Conservation (phyloP, 2,329 filamentous ascomycete species). For the Capronia coronata region DNA sequence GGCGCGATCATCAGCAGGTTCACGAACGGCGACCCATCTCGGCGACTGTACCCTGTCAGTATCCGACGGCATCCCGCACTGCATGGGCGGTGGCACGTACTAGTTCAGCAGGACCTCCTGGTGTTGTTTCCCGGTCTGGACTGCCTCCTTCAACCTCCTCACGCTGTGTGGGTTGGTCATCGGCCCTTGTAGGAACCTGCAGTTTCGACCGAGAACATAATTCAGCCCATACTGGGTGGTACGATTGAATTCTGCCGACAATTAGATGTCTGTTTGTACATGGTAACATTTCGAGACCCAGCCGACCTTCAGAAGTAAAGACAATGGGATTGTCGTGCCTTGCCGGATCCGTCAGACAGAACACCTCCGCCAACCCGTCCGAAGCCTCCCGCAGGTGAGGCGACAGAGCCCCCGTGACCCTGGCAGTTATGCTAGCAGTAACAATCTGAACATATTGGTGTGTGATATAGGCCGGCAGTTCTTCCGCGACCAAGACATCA, state of each 20-base stretch:
- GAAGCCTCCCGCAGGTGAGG: constrained; percentile 60
- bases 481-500: constrained; percentile 57
- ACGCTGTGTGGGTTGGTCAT: constrained; percentile 60
- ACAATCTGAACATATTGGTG: constrained; percentile 63
- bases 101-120: constrained; percentile 73
- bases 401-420: constrained; percentile 62
- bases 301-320: constrained; percentile 64
- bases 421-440: constrained; percentile 60
- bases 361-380: constrained; percentile 69
- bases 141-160: constrained; percentile 54
- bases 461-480: constrained; percentile 65
- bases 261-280: constrained; percentile 1
- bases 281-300: neutral
- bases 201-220: constrained; percentile 69
- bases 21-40: constrained; percentile 72
- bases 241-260: constrained; percentile 57
- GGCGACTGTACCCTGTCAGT: constrained; percentile 42
- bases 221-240: constrained; percentile 69
- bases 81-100: constrained; percentile 35
- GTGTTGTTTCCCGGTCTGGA: constrained; percentile 59
- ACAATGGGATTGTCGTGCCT: constrained; percentile 68
- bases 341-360: constrained; percentile 69
- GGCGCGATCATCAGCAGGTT: constrained; percentile 70
- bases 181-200: constrained; percentile 70
- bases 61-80: neutral